Base-by-base conservation (phyloP, 139 green algal genomes). In the Zygnema circumcarinatum region DNA sequence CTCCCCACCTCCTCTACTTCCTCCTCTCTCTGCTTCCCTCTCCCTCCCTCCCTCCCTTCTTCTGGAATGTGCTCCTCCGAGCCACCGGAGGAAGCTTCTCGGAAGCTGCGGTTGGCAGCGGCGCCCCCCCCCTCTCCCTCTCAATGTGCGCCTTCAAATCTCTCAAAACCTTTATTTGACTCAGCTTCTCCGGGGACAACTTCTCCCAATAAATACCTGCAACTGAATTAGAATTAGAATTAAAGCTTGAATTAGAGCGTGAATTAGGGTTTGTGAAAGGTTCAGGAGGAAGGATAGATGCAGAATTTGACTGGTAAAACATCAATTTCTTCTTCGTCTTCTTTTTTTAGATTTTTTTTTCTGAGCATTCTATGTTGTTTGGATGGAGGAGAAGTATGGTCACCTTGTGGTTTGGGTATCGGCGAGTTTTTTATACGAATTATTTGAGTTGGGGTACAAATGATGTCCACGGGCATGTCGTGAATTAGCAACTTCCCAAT, bases 161-260 rank as follows among this genome's bases (percentile, higher is more conserved):
- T 39, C 53, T 67, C 22, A 89, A 68, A 22, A 90, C 41, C 7
- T 76, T 42, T 0, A 90, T 68, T 81, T 94, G 91, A 1, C 38
- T 82, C 53, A 95, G 88, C 87, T 95, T 95, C 75, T 95, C 75
- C 0, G 90, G 93, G 7, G 79, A 89, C 0, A 96, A 92, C 76
- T 90, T 90, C 81, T 96, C 86, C 94, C 94, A 96, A 68, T 96
- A 83, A 83, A 96, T 96, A 78, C 94, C 94, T 31, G 47, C 0
- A 41, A 41, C 69, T n/a, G 69, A 41, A 62, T n/a, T n/a, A n/a
- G n/a, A n/a, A n/a, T n/a, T n/a, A n/a, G n/a, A n/a, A n/a, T n/a
- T n/a, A n/a, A n/a, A n/a, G n/a, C n/a, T n/a, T n/a, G n/a, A n/a
- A n/a, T n/a, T n/a, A n/a, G n/a, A n/a, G n/a, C n/a, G n/a, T n/a